Conservation (phyloP, 192 early-diverging fungal species). For the Linnemannia exigua region DNA sequence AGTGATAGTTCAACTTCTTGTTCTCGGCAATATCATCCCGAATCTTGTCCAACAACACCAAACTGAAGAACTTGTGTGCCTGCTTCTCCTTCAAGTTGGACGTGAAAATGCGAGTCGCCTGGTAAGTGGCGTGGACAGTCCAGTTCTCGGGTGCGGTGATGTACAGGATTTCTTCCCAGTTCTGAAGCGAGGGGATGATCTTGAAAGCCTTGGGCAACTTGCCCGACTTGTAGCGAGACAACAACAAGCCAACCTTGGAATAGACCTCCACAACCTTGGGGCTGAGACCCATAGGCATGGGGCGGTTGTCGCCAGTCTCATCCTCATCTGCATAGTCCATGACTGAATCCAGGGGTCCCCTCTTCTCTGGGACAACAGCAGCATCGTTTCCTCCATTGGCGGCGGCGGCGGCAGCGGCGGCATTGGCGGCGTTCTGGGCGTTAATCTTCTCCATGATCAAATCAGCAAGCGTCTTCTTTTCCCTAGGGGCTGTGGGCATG, state of each 20-base stretch:
- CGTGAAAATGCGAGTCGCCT: conserved; percentile 96
- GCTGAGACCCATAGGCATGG: conserved; percentile 73
- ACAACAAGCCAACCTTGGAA: conserved; percentile 91
- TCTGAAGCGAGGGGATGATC: conserved; percentile 93
- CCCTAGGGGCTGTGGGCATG: conserved; percentile 84
- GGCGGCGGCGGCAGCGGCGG: conserved; percentile 46
- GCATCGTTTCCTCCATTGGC: conserved; percentile 30
- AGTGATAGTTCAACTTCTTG: conserved; percentile 98
- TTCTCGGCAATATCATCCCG: conserved; percentile 96
- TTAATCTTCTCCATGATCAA: conserved; percentile 97
- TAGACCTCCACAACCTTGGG: conserved; percentile 96
- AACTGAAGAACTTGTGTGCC: conserved; percentile 91
- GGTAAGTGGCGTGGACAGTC: conserved; percentile 97
- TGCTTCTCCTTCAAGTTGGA: conserved; percentile 96
- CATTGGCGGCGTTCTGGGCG: conserved; percentile 71
- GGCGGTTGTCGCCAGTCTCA: conserved; percentile 45
- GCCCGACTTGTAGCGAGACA: conserved; percentile 95
- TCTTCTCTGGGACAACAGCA: conserved; percentile 52
- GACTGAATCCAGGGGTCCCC: conserved; percentile 51
- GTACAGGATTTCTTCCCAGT: conserved; percentile 98
- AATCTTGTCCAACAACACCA: conserved; percentile 92
- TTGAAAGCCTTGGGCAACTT: conserved; percentile 99
- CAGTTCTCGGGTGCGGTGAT: conserved; percentile 92
- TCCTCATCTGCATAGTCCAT: conserved; percentile 57
- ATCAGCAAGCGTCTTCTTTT: conserved; percentile 93